phyloP scores from a whole-genome alignment of 2,329 filamentous ascomycete genomes.

The Ascochyta clinopodiicola region DNA sequence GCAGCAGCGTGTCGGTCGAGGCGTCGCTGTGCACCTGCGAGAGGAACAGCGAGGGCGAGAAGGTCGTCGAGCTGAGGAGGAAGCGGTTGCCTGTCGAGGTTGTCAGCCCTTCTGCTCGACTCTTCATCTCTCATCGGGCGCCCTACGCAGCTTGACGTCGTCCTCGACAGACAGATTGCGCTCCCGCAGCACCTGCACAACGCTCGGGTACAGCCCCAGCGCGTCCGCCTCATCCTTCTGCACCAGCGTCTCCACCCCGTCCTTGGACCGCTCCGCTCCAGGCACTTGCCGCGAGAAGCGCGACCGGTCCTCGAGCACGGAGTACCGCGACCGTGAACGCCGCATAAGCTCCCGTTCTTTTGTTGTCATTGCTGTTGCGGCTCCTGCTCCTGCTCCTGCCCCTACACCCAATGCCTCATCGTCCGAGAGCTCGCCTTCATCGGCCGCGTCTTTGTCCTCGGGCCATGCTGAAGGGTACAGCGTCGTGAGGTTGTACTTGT shows the following conservation, averaged over 20 bases:
- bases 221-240: slow-evolving; percentile 94
- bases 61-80: slow-evolving; percentile 92
- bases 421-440: slow-evolving; percentile 59
- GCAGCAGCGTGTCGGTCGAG: slow-evolving; percentile 79
- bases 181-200: slow-evolving; percentile 78
- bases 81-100: slow-evolving; percentile 77
- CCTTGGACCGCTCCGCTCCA: slow-evolving; percentile 71
- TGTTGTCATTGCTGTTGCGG: slow-evolving; percentile 1
- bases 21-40: slow-evolving; percentile 89
- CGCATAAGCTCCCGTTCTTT: slow-evolving; percentile 29
- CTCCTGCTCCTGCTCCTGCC: not conserved
- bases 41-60: slow-evolving; percentile 89
- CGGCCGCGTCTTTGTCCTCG: slow-evolving; percentile 74
- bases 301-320: slow-evolving; percentile 78
- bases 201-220: slow-evolving; percentile 84
- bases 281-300: slow-evolving; percentile 72
- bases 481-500: slow-evolving; percentile 85
- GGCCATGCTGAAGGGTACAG: slow-evolving; percentile 88
- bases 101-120: not conserved
- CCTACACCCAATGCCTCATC: slow-evolving; percentile 57
- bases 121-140: not conserved
- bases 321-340: slow-evolving; percentile 80
- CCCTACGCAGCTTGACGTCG: slow-evolving; percentile 74
- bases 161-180: slow-evolving; percentile 84
- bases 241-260: slow-evolving; percentile 77